A percentile compares a stretch with the other conserved stretches of the same genome.
Evolutionary conservation across 495 filamentous ascomycete species (phyloP).

Genomic region (Penicillium cinerascens): DNA sequence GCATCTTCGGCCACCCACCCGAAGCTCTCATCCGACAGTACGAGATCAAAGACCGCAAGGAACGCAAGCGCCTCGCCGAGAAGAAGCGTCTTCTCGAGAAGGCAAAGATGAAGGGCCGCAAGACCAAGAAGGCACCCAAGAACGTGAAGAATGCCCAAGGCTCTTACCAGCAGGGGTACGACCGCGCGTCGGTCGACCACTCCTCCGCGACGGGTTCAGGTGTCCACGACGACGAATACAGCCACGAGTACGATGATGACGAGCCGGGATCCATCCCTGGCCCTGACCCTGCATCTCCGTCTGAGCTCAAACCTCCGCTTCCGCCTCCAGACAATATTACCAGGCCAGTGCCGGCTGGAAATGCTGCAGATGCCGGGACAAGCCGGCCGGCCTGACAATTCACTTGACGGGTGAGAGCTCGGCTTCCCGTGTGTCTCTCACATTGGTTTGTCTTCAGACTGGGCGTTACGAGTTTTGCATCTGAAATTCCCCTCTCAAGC

Average conservation of each 20-base stretch:
- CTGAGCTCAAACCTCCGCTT: conserved; percentile 32
- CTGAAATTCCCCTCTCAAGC: conserved; percentile 29
- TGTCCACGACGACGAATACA: conserved; percentile 51
- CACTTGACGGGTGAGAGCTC: background rate
- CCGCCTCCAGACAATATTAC: conserved; percentile 27
- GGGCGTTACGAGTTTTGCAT: conserved; percentile 22
- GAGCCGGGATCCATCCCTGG: conserved; percentile 33
- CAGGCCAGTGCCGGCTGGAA: conserved; percentile 16
- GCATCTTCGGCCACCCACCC: conserved; percentile 79
- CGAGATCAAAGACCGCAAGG: conserved; percentile 87
- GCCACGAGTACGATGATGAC: conserved; percentile 55
- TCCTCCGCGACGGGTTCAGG: conserved; percentile 41
- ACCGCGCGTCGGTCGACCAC: conserved; percentile 45
- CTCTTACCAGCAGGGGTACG: conserved; percentile 44
- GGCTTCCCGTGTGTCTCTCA: background rate
- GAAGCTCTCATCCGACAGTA: conserved; percentile 85
- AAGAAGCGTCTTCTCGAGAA: conserved; percentile 84
- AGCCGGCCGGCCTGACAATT: conserved; percentile 37
- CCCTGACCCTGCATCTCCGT: conserved; percentile 33
- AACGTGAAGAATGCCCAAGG: conserved; percentile 56
- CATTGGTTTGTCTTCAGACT: conserved; percentile 11
- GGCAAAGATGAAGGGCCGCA: conserved; percentile 90
- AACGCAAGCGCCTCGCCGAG: conserved; percentile 76
- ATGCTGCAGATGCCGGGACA: conserved; percentile 29
- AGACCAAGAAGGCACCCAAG: conserved; percentile 69